A percentile compares a stretch with the other conserved stretches of the same genome.
Conservation (phyloP, 1,284 basidiomycete species). For the Fomitopsis schrenkii region DNA sequence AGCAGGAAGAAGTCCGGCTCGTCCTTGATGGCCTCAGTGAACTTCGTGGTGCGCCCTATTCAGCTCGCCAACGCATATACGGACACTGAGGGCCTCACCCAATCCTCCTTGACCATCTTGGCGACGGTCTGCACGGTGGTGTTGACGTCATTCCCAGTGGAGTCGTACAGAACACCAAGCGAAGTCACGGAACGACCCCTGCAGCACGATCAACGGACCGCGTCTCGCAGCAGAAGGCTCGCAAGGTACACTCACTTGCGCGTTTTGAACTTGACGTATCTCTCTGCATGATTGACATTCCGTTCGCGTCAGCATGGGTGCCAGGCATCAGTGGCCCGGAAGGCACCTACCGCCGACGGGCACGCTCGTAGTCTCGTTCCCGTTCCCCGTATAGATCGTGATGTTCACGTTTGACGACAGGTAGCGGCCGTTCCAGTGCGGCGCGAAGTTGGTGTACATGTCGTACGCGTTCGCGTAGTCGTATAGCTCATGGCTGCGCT, state of each 20-base stretch:
- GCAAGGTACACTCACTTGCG: slow-evolving; percentile 44
- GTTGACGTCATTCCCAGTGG: slow-evolving; percentile 59
- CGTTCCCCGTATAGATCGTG: slow-evolving; percentile 54
- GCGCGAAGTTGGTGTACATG: slow-evolving; percentile 78
- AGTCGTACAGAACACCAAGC: slow-evolving; percentile 78
- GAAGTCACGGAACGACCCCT: slow-evolving; percentile 75
- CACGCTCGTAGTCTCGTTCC: slow-evolving; percentile 40
- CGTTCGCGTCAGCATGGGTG: not conserved
- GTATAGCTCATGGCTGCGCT: slow-evolving; percentile 76
- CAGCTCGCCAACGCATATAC: not conserved
- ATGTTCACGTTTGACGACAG: slow-evolving; percentile 86
- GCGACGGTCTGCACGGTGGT: slow-evolving; percentile 72
- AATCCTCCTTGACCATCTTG: slow-evolving; percentile 72
- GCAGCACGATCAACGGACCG: not conserved
- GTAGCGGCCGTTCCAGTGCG: slow-evolving; percentile 70
- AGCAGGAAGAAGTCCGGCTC: slow-evolving; percentile 81
- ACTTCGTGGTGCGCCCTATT: slow-evolving; percentile 38
- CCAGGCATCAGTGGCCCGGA: not conserved
- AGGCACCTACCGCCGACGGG: slow-evolving; percentile 56
- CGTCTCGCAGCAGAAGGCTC: not conserved
- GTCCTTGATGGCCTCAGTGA: slow-evolving; percentile 72
- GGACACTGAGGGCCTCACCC: slow-evolving; percentile 38
- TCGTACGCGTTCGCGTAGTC: slow-evolving; percentile 73
- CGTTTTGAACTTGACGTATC: slow-evolving; percentile 75
- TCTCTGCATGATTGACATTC: slow-evolving; percentile 34